Base-by-base conservation (phyloP, 495 filamentous ascomycete genomes). In the Hypoxylon crocopeplum region DNA sequence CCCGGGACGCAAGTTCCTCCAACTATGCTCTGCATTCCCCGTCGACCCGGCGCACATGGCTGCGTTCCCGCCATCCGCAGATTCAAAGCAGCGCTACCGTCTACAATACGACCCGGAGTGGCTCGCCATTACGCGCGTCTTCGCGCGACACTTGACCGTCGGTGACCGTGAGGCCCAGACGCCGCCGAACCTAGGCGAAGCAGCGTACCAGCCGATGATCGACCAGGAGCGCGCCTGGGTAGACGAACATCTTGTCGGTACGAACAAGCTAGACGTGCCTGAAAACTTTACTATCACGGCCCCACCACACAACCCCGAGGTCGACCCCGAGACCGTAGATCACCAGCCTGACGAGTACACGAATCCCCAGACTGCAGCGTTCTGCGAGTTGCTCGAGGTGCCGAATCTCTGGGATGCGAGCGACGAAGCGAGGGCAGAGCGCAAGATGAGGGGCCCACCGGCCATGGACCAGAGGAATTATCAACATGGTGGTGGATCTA, bases 71-170 rank as follows among this genome's bases (percentile, higher is more conserved):
- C 57, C 55, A 7, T 75, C 12, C 76, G 74, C 1, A 66, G 75
- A 39, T 68, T 8, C 29, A n/a, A 34, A 50, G 33, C 40, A 34
- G 21, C 71, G 62, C 11, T 72, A 67, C 56, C 66, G 70, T 5
- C 83, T 98, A 3, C 72, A 84, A 25, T 97, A 98, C 70, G 94
- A 98, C 70, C 85, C 86, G 22, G 94, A 98, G 75, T 98, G 93
- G 93, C 84, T 98, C 2, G 88, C 94, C 6, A 96, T 98, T 59
- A 90, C 87, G 1, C 91, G 93, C 11, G 86, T 86, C 1, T 93
- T 96, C 65, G 84, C 87, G 20, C 54, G 77, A 13, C 5, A 27
- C 27, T 75, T 91, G 2, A 65, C 70, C 4, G 73, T 92, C 27
- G 88, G 87, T 21, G 76, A 89, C 59, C 77, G 74, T 2, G 67